Base-by-base conservation (phyloP, 2,329 filamentous ascomycete genomes). In the Aspergillus neoniger region DNA sequence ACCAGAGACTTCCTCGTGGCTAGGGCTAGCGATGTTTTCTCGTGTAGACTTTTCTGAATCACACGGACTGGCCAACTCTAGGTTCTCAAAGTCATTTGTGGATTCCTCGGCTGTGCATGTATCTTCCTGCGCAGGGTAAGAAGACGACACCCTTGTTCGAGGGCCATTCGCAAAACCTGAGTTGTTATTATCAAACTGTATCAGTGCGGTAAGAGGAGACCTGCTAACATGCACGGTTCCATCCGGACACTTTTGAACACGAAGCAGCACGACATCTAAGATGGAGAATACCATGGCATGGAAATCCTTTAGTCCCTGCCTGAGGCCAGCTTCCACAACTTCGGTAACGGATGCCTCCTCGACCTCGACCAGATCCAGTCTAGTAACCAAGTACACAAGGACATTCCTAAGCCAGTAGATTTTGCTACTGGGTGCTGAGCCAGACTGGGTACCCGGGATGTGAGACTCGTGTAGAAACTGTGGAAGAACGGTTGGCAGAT, bases 271-370 rank as follows among this genome's bases (percentile, higher is more conserved):
- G 36, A 65, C 49, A 30, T 67, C 64, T 28, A 64, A 3, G 14
- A 68, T 60, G 2, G 66, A 67, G 44, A 67, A 65, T 2, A 65
- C 63, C 52, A 68, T 53, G 8, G 58, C 66, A 53, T 59, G 52
- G 41, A 68, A 68, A 5, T 54, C 28, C 2, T 53, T 52, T 3
- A 44, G 17, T 15, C 63, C 64, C 19, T 61, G 58, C n/a, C 23
- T 17, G 12, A 68, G 55, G 10, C 66, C 66, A 30, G 44, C 23
- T 4, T 65, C 47, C 8, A 65, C 64, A 1, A 56, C 60, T 14
- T 59, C 51, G 19, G 59, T 60, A 32, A 66, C 51, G 12, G 64
- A 55, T 10, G 63, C 58, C 41, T 65, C 61, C 28, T 68, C 63
- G 32, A 63, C 53, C 14, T 64, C 60, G 21, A 61, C 44, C 12